Conservation (phyloP, 164 flowering plant species). For the Magnolia changhungtana region DNA sequence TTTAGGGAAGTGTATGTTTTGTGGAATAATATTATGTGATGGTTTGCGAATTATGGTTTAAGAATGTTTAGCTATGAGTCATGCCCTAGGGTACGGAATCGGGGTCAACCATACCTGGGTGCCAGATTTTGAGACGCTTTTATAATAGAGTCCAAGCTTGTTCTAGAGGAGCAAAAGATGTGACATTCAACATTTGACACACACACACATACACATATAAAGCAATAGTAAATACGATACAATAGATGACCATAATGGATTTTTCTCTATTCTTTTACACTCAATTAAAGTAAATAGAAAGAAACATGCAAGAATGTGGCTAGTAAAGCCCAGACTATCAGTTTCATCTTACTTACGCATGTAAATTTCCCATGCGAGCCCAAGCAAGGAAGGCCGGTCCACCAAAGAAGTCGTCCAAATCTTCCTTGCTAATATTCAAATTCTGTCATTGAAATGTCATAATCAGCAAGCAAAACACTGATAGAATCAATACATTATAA, state of each 20-base stretch:
- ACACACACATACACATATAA: no score
- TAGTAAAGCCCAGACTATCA: neutral
- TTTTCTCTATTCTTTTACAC: neutral
- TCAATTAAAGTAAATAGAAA: neutral
- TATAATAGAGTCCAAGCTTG: no score
- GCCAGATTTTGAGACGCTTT: no score
- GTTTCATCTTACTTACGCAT: constrained; percentile 50
- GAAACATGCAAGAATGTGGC: no score
- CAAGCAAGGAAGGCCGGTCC: constrained; percentile 99
- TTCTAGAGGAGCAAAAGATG: no score
- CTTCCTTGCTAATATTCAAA: constrained; percentile 59
- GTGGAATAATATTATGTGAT: no score
- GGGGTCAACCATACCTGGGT: no score
- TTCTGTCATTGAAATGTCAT: constrained; percentile 34
- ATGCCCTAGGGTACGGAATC: no score
- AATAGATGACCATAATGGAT: neutral
- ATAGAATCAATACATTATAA: neutral
- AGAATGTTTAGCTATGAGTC: no score
- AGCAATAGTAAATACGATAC: neutral
- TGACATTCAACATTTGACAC: no score
- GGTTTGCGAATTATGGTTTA: no score
- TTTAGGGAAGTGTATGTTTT: no score
- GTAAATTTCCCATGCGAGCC: constrained; percentile 99
- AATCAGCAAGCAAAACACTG: constrained; percentile 1
- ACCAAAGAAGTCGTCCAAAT: constrained; percentile 80